These are phyloP conservation scores for Kwoniella bestiolae DNA, from an alignment of 768 basidiomycete species.

Conservation along the genomic window DNA sequence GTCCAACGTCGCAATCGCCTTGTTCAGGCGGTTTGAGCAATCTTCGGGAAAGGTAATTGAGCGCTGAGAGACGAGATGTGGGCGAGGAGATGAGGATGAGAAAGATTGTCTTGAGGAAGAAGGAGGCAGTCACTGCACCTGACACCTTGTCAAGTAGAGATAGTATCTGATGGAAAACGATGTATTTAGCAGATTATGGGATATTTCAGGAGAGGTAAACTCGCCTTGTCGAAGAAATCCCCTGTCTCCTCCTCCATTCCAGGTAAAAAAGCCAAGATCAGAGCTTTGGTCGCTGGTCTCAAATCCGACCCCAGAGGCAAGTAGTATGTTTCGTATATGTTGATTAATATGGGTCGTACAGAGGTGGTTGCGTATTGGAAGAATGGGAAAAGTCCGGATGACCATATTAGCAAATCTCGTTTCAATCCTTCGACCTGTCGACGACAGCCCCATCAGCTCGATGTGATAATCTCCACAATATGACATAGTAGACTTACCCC, in stretches of 20 bases:
- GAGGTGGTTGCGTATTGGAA: slow-evolving; percentile 99
- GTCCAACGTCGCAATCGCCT: slow-evolving; percentile 74
- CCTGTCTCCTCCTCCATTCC: slow-evolving; percentile 97
- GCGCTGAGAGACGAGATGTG: slow-evolving; percentile 77
- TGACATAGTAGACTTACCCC: slow-evolving; percentile 78
- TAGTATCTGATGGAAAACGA: slow-evolving; percentile 66
- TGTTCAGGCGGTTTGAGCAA: slow-evolving; percentile 62
- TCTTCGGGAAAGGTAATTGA: slow-evolving; percentile 83
- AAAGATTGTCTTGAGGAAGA: slow-evolving; percentile 97
- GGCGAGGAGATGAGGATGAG: slow-evolving; percentile 89
- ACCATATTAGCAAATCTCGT: slow-evolving; percentile 89
- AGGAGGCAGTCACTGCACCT: slow-evolving; percentile 78
- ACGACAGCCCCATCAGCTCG: slow-evolving; percentile 12
- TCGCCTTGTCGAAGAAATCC: slow-evolving; percentile 79
- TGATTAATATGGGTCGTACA: slow-evolving; percentile 85
- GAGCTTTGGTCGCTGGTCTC: slow-evolving; percentile 89
- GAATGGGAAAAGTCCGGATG: slow-evolving; percentile 94
- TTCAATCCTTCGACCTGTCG: slow-evolving; percentile 79
- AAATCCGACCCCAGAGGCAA: slow-evolving; percentile 79
- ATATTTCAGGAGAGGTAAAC: neutral
- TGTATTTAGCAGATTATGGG: neutral
- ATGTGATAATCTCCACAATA: too few species aligned
- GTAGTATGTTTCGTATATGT: slow-evolving; percentile 91
- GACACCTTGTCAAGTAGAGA: slow-evolving; percentile 78
- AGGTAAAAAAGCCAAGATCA: slow-evolving; percentile 89